Conservation (phyloP, 768 basidiomycete genomes). For the Agaricus sinodeliciosus region DNA sequence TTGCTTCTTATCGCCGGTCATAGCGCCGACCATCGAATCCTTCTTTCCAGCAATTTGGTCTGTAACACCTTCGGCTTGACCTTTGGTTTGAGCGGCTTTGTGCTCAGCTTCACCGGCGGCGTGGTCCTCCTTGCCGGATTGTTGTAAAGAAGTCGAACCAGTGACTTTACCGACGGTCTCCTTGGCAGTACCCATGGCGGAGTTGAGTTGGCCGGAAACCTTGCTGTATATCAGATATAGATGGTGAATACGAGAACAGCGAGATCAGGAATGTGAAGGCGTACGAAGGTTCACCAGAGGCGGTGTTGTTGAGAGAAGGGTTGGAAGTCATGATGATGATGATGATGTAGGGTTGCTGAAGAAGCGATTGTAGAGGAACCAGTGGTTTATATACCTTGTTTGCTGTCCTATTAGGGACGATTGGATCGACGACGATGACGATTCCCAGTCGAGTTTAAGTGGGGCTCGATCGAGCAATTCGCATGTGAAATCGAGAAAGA, state of each 20-base stretch:
- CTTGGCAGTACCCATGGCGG: conserved; percentile 26
- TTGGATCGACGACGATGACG: too few relatives aligned
- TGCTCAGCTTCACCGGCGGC: conserved; percentile 43
- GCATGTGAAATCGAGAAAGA: too few relatives aligned
- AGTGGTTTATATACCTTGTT: not conserved
- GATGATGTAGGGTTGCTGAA: not conserved
- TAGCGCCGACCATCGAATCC: conserved; percentile 41
- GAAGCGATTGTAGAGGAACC: too few relatives aligned
- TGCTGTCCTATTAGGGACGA: too few relatives aligned
- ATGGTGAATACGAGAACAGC: not conserved
- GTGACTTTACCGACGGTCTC: conserved; percentile 41
- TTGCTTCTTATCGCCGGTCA: conserved; percentile 43
- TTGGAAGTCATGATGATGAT: conserved; percentile 1
- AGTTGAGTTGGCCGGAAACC: conserved; percentile 12
- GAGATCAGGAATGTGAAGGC: not conserved
- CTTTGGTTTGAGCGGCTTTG: conserved; percentile 42
- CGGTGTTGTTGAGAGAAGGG: conserved; percentile 21
- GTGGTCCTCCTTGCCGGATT: conserved; percentile 46
- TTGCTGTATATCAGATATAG: conserved; percentile 5
- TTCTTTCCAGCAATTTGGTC: conserved; percentile 43
- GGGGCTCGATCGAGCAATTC: too few relatives aligned
- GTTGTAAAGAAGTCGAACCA: conserved; percentile 36
- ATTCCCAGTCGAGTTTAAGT: too few relatives aligned
- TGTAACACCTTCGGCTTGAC: conserved; percentile 39
- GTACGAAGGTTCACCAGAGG: conserved; percentile 24